Percentiles rank a stretch among this genome's conserved stretches.
phyloP scores from a whole-genome alignment of 345 rosid genomes.

The Nasturtium officinale region DNA sequence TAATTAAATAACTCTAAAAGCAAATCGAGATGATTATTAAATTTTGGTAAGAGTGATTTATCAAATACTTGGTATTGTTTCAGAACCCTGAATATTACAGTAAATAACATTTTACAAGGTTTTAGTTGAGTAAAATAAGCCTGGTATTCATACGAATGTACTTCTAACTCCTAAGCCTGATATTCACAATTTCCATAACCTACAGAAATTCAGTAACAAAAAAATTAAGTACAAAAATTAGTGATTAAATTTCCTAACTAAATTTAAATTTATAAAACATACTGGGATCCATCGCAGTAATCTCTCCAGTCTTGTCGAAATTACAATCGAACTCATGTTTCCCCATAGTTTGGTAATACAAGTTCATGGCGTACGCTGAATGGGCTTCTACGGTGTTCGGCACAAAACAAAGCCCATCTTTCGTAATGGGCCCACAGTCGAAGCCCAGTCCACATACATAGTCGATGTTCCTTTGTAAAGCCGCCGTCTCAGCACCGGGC shows the following conservation, averaged over 20 bases:
- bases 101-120: neutral
- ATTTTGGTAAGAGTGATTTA: neutral
- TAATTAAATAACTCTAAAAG: too few species aligned
- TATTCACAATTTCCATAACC: constrained; percentile 40
- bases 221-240: neutral
- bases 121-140: neutral
- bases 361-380: constrained; percentile 72
- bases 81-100: neutral
- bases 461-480: constrained; percentile 69
- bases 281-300: constrained; percentile 60
- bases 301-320: constrained; percentile 58
- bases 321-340: constrained; percentile 57
- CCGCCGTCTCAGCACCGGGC: constrained; percentile 51
- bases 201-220: constrained; percentile 1
- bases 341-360: constrained; percentile 62
- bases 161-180: constrained; percentile 13
- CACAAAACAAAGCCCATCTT: constrained; percentile 54
- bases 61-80: neutral
- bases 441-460: constrained; percentile 64
- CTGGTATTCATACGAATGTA: constrained; percentile 1
- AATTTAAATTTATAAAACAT: constrained; percentile 4
- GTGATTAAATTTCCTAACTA: neutral
- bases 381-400: constrained; percentile 73
- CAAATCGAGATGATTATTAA: neutral
- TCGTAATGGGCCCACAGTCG: constrained; percentile 58